These are phyloP conservation scores for Lotmaria passim DNA, from an alignment of 208 protist species.

Conservation along the genomic window DNA sequence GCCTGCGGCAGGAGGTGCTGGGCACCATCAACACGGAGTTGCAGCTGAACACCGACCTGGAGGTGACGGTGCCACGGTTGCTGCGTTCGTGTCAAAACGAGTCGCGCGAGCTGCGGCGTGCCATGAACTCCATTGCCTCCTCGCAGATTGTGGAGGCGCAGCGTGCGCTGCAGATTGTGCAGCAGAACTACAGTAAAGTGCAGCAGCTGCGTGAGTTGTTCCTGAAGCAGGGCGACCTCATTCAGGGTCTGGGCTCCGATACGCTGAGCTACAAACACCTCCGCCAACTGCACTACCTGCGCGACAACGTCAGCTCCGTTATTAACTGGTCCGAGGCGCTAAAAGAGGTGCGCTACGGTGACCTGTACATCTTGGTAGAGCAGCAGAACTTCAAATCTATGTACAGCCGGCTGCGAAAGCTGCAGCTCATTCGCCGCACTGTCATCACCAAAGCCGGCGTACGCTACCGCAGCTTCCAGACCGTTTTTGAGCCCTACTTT, in stretches of 20 bases:
- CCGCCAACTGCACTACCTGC: constrained; percentile 74
- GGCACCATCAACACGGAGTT: constrained; percentile 82
- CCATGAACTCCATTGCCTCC: constrained; percentile 82
- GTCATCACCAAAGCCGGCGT: constrained; percentile 66
- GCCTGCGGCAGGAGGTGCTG: constrained; percentile 70
- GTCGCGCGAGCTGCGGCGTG: constrained; percentile 73
- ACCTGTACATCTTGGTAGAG: constrained; percentile 69
- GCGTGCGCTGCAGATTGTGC: constrained; percentile 75
- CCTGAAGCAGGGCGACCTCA: constrained; percentile 77
- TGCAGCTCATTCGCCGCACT: constrained; percentile 78
- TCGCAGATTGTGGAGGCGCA: constrained; percentile 82
- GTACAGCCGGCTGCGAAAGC: constrained; percentile 64
- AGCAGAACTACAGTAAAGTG: constrained; percentile 65
- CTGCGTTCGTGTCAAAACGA: constrained; percentile 75
- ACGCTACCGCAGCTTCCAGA: constrained; percentile 64
- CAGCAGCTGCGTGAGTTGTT: constrained; percentile 70
- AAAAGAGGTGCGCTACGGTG: constrained; percentile 81
- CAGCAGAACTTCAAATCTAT: constrained; percentile 60
- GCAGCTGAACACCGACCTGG: constrained; percentile 67
- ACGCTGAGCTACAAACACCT: constrained; percentile 74
- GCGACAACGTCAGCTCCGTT: constrained; percentile 81
- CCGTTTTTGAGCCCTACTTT: constrained; percentile 90
- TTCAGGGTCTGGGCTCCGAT: constrained; percentile 72
- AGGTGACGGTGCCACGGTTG: constrained; percentile 77
- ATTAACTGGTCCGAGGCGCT: constrained; percentile 84